A percentile compares a stretch with the other conserved stretches of the same genome.
phyloP scores from a whole-genome alignment of 495 filamentous ascomycete genomes.

The Amorphotheca resinae region DNA sequence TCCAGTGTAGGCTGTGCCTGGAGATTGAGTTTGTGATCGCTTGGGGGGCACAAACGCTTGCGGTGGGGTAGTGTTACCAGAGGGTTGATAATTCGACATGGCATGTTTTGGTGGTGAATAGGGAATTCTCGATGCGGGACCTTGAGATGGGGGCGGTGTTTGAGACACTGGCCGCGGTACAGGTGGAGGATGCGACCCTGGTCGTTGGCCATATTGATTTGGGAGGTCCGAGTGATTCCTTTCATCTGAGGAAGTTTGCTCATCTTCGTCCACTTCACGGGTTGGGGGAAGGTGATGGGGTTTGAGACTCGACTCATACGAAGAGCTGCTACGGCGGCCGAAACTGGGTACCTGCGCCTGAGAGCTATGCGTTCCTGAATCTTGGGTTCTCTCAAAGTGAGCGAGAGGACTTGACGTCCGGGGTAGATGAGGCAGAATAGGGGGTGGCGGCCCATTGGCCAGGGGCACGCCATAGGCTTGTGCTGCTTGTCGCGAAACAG shows the following conservation, averaged over 20 bases:
- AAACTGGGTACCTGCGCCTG: constrained; percentile 24
- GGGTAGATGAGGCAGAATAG: constrained; percentile 57
- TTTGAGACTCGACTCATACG: constrained; percentile 33
- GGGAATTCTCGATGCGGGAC: constrained; percentile 19
- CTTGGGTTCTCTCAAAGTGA: constrained; percentile 42
- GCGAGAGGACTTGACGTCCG: constrained; percentile 79
- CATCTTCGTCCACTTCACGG: constrained; percentile 40
- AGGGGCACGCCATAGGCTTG: constrained; percentile 30
- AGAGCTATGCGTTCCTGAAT: constrained; percentile 19
- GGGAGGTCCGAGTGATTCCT: constrained; percentile 10
- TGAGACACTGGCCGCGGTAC: constrained; percentile 19
- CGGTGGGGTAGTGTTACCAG: constrained; percentile 27
- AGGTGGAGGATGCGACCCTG: background rate
- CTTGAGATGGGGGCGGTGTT: constrained; percentile 34
- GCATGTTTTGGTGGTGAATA: constrained; percentile 44
- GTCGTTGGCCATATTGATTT: constrained; percentile 9
- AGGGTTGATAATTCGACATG: constrained; percentile 32
- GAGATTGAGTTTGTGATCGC: constrained; percentile 80
- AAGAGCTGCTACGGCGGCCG: constrained; percentile 33
- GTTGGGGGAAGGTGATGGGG: constrained; percentile 39
- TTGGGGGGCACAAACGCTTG: constrained; percentile 30
- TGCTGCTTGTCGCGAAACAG: constrained; percentile 26
- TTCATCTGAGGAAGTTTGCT: constrained; percentile 21
- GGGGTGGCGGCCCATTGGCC: constrained; percentile 2
- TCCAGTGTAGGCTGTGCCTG: constrained; percentile 32